Conservation (phyloP, 257 asterid genomes). For the Scutellaria galericulata region DNA sequence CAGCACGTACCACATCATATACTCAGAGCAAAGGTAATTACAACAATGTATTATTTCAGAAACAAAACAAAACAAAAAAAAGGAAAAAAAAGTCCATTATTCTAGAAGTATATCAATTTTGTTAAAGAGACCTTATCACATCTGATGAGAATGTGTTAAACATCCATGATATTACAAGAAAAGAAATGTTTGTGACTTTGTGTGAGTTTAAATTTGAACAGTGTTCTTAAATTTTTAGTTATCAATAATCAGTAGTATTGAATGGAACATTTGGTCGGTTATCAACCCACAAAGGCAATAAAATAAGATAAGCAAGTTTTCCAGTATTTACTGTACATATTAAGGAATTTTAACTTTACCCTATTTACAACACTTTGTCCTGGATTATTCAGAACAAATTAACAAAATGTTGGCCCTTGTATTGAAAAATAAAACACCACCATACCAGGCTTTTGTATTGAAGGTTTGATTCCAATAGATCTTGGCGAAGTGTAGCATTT, state of each 20-base stretch:
- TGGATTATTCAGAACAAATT: constrained; percentile 22
- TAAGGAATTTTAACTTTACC: constrained; percentile 7
- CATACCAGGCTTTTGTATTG: constrained; percentile 56
- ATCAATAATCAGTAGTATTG: not conserved
- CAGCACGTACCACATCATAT: not conserved
- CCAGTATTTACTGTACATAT: constrained; percentile 10
- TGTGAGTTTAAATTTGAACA: not conserved
- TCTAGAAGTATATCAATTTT: constrained; percentile 5
- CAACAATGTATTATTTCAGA: not conserved
- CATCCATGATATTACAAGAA: not conserved
- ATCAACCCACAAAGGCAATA: not conserved
- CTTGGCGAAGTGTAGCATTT: constrained; percentile 74
- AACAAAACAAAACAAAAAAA: not conserved
- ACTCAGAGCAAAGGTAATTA: not conserved
- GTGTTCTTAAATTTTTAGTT: not conserved
- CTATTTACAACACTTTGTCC: constrained; percentile 18
- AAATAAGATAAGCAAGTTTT: not conserved
- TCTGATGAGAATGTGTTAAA: not conserved
- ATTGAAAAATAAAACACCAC: constrained; percentile 20
- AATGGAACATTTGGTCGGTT: not conserved
- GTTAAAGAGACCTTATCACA: not conserved
- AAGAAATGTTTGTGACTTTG: not conserved
- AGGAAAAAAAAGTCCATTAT: not conserved
- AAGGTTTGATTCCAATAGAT: constrained; percentile 49
- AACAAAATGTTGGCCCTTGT: not conserved